A percentile compares a stretch with the other conserved stretches of the same genome.
phyloP scores from a whole-genome alignment of 345 rosid genomes.

The Eucalyptus paniculata region DNA sequence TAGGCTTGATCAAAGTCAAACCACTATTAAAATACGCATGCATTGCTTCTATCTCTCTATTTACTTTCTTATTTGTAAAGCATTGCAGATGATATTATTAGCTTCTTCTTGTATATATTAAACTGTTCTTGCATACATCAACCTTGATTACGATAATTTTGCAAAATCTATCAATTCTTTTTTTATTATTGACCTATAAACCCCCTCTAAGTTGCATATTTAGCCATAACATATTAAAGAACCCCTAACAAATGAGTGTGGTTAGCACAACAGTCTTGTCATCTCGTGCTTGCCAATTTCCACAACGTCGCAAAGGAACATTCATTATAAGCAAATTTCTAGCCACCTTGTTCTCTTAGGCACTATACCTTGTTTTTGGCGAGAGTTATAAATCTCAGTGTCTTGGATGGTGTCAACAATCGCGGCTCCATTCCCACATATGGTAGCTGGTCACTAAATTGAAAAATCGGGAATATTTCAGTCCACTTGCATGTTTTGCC shows the following conservation, averaged over 20 bases:
- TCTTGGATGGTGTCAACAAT: neutral
- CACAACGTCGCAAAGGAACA: neutral
- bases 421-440: neutral
- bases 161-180: neutral
- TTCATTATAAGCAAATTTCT: neutral
- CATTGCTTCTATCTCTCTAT: neutral
- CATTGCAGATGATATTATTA: neutral
- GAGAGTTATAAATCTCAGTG: neutral
- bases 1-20: neutral
- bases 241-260: neutral
- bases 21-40: neutral
- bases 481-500: neutral
- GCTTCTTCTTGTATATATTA: neutral
- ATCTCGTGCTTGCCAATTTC: neutral
- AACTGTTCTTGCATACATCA: neutral
- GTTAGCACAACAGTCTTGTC: neutral
- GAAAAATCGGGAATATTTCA: neutral
- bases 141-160: neutral
- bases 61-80: neutral
- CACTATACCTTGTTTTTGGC: neutral
- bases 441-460: neutral
- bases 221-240: neutral
- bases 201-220: neutral
- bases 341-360: neutral
- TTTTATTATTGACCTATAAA: neutral